These are phyloP conservation scores for Porphyrellus cyaneotinctus DNA, from an alignment of 768 basidiomycete genomes.

Conservation along the genomic window DNA sequence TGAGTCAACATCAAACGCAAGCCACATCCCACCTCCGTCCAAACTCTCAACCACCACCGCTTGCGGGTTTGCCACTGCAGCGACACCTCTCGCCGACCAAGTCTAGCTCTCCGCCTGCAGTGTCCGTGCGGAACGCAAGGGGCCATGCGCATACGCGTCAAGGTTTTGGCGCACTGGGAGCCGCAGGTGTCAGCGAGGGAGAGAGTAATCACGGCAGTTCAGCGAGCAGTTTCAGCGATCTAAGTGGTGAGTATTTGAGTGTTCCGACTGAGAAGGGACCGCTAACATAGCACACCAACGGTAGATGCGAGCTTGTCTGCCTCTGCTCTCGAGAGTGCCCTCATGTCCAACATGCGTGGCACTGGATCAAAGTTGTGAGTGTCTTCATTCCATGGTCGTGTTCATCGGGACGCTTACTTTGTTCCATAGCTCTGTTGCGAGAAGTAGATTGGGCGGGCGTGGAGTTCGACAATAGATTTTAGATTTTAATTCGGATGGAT, in stretches of 20 bases:
- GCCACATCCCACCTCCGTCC: slow-evolving; percentile 8
- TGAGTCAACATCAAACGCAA: slow-evolving; percentile 8
- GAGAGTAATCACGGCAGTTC: slow-evolving; percentile 67
- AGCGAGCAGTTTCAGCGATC: slow-evolving; percentile 80
- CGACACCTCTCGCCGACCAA: slow-evolving; percentile 51
- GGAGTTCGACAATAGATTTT: slow-evolving; percentile 26
- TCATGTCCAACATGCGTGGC: slow-evolving; percentile 69
- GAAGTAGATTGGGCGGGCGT: slow-evolving; percentile 29
- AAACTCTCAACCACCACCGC: slow-evolving; percentile 15
- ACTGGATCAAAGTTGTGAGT: slow-evolving; percentile 70
- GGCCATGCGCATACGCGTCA: slow-evolving; percentile 48
- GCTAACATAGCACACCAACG: background rate
- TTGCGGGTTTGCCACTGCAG: slow-evolving; percentile 37
- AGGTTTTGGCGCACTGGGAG: slow-evolving; percentile 39
- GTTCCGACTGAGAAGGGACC: background rate
- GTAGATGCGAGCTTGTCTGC: slow-evolving; percentile 71
- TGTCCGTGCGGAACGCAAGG: slow-evolving; percentile 53
- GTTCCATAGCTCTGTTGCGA: slow-evolving; percentile 32
- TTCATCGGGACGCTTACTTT: background rate
- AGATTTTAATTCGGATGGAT: background rate
- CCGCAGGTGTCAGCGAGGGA: slow-evolving; percentile 45
- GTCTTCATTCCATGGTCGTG: background rate
- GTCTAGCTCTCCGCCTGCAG: slow-evolving; percentile 57
- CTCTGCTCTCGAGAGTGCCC: slow-evolving; percentile 76
- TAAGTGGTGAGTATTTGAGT: slow-evolving; percentile 60